Conservation (phyloP, 1,139 yeast species). For the Pichia sp. region DNA sequence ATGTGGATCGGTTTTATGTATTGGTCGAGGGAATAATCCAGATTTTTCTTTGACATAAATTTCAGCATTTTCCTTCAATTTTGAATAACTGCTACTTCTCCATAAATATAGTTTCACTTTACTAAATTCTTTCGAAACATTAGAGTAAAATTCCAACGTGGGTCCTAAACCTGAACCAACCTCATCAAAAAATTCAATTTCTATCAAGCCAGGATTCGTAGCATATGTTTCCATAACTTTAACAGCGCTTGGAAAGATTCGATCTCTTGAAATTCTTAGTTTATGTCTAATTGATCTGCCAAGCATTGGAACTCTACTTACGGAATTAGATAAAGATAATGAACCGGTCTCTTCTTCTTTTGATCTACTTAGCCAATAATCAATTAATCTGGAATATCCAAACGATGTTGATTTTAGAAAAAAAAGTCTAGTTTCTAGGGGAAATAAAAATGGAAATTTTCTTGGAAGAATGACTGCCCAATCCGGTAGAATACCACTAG, state of each 20-base stretch:
- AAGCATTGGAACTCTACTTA: slow-evolving; percentile 32
- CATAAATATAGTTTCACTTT: slow-evolving; percentile 56
- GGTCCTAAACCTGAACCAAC: slow-evolving; percentile 98
- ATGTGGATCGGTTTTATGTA: slow-evolving; percentile 36
- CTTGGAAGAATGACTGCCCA: slow-evolving; percentile 77
- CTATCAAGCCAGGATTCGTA: slow-evolving; percentile 71
- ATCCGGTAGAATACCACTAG: slow-evolving; percentile 78
- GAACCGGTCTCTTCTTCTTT: slow-evolving; percentile 24
- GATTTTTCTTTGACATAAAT: slow-evolving; percentile 38
- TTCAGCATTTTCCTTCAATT: slow-evolving; percentile 24
- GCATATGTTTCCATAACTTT: slow-evolving; percentile 77
- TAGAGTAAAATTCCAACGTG: slow-evolving; percentile 84
- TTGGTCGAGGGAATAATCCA: slow-evolving; percentile 74
- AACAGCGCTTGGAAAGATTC: slow-evolving; percentile 69
- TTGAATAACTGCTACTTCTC: slow-evolving; percentile 44
- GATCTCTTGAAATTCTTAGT: slow-evolving; percentile 66
- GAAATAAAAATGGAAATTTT: slow-evolving; percentile 75
- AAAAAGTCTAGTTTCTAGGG: slow-evolving; percentile 71
- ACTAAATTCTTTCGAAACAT: slow-evolving; percentile 70
- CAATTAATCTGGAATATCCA: slow-evolving; percentile 81
- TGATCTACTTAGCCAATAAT: slow-evolving; percentile 63
- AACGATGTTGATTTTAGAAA: slow-evolving; percentile 85
- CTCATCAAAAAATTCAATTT: slow-evolving; percentile 84
- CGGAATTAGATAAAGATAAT: not conserved
- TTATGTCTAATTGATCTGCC: slow-evolving; percentile 82